Base-by-base conservation (phyloP, 2,329 filamentous ascomycete species). In the Aspergillus ibericus region DNA sequence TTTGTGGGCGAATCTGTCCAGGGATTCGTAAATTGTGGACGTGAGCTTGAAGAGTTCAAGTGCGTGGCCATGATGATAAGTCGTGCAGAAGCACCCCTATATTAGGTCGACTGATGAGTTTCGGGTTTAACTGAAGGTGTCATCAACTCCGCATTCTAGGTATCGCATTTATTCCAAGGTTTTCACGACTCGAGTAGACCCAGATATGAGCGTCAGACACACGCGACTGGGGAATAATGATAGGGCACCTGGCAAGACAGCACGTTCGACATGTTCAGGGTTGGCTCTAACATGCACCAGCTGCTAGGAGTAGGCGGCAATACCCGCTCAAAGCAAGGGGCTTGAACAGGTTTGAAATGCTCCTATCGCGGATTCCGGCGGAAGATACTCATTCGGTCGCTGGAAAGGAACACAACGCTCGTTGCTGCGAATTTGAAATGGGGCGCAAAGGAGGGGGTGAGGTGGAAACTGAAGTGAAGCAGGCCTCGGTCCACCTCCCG, bases 1-100 rank as follows among this genome's bases (percentile, higher is more conserved):
- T 59, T 71, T 50, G 67, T 66, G 52, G 71, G 68, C 59, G 68
- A 54, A 25, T 66, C 60, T 29, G 62, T 64, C 68, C 67, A 69
- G 38, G 67, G 66, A 44, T 71, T 64, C 38, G 65, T 64, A 42
- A 70, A 70, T 40, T 64, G 60, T 36, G 67, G 65, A 49, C 61
- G 63, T 42, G 58, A 56, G 47, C 44, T 50, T 18, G 57, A 59
- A 34, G 63, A 60, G 35, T 51, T 56, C 40, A 47, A 55, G 38
- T 61, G 63, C 25, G 66, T 59, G 25, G 65, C 62, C 69, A 72
- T 71, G 59, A 38, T 60, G 58, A 49, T 34, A 47, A 47, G 42
- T 47, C 18, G 49, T n/a, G 53, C 15, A 46, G 40, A 36, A 18
- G 47, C 51, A 48, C 50, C 55, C 50, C 27, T 56, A 58, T 46